Evolutionary conservation across 345 rosid genomes (phyloP).

Genomic region (Firmiana major): DNA sequence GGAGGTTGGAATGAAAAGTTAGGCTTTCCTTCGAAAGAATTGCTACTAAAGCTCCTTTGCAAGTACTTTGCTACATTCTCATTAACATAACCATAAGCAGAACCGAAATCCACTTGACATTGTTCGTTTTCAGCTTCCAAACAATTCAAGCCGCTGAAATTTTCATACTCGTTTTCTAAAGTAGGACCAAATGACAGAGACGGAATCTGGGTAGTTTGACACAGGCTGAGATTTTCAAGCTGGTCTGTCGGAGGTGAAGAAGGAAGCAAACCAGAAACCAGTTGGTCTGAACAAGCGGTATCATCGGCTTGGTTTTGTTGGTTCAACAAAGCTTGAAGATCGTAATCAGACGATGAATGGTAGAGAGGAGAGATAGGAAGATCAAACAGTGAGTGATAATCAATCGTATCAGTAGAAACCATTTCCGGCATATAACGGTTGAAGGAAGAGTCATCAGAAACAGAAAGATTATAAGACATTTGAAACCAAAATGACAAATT

Average conservation of each 20-base stretch:
- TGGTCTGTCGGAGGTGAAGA: constrained; percentile 61
- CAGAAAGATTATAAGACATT: constrained; percentile 66
- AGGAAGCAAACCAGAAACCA: constrained; percentile 35
- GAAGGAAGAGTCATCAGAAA: constrained; percentile 39
- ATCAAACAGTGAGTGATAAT: constrained; percentile 32
- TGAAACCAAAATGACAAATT: background rate
- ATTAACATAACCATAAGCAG: constrained; percentile 27
- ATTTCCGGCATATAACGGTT: constrained; percentile 29
- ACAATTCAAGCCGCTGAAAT: constrained; percentile 27
- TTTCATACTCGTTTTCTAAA: constrained; percentile 29
- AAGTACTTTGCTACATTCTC: constrained; percentile 52
- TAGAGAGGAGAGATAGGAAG: constrained; percentile 33
- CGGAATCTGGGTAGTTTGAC: constrained; percentile 28
- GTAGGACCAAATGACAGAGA: constrained; percentile 17
- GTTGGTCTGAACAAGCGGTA: constrained; percentile 26
- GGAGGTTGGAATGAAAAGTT: constrained; percentile 38
- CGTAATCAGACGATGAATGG: constrained; percentile 25
- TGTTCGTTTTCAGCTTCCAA: constrained; percentile 51
- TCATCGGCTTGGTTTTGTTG: constrained; percentile 29
- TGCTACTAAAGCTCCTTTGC: constrained; percentile 75
- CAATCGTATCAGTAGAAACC: constrained; percentile 37
- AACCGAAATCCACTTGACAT: constrained; percentile 28
- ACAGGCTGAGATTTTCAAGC: constrained; percentile 51
- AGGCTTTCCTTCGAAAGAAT: constrained; percentile 52
- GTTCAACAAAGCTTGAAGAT: constrained; percentile 34